Conservation (phyloP, 768 basidiomycete species). For the Russula lepida region DNA sequence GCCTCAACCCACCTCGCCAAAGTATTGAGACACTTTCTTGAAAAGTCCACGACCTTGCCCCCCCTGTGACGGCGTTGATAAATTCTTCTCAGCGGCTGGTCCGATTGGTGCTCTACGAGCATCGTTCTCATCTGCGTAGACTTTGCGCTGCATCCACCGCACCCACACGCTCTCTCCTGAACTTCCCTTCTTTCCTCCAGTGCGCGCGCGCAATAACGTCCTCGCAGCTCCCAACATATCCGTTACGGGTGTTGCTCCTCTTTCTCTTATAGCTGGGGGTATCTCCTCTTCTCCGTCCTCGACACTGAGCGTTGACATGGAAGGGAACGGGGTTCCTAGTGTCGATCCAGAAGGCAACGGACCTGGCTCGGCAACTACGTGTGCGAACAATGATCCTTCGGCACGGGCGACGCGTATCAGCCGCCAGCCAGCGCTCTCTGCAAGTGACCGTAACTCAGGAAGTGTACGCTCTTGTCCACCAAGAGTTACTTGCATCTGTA, state of each 20-base stretch:
- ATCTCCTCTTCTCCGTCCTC: constrained; percentile 14
- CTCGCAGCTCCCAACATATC: constrained; percentile 20
- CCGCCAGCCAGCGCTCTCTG: constrained; percentile 54
- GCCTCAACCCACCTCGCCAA: constrained; percentile 17
- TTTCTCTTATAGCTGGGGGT: constrained; percentile 10
- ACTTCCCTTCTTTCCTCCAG: constrained; percentile 8
- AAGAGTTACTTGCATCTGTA: constrained; percentile 59
- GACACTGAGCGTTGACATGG: neutral
- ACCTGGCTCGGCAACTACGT: constrained; percentile 59
- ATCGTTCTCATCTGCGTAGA: constrained; percentile 11
- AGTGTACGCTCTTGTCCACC: constrained; percentile 62
- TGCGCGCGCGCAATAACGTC: constrained; percentile 9
- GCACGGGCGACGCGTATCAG: constrained; percentile 46
- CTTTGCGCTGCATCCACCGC: constrained; percentile 14
- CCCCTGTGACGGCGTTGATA: neutral
- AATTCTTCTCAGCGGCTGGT: constrained; percentile 1
- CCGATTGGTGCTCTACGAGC: constrained; percentile 7
- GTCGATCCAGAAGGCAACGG: constrained; percentile 33
- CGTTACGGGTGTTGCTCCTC: constrained; percentile 16
- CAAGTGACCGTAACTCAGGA: constrained; percentile 46
- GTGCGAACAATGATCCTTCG: constrained; percentile 59
- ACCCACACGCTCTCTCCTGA: constrained; percentile 13
- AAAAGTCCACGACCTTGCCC: constrained; percentile 18
- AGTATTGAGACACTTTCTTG: constrained; percentile 21
- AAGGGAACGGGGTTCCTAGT: neutral